Conservation (phyloP, 2,329 filamentous ascomycete genomes). For the Talaromyces sp. region DNA sequence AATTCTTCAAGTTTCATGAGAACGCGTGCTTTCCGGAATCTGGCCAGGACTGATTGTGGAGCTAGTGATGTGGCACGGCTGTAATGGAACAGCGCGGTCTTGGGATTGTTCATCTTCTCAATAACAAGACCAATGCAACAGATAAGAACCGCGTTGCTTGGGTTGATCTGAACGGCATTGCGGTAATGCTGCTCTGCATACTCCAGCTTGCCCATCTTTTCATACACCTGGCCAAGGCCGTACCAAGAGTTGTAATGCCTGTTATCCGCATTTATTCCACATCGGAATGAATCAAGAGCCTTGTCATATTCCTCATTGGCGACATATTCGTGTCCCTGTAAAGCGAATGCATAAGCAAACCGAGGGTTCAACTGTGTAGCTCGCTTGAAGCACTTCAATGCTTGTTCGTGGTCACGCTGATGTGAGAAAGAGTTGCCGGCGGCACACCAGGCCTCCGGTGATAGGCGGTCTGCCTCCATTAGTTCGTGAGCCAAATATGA, state of each 20-base stretch:
- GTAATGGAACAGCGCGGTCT: slow-evolving; percentile 75
- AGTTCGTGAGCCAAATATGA: slow-evolving; percentile 89
- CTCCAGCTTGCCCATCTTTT: slow-evolving; percentile 84
- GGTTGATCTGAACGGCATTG: slow-evolving; percentile 82
- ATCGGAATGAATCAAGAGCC: slow-evolving; percentile 78
- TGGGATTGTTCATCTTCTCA: slow-evolving; percentile 79
- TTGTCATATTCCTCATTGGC: slow-evolving; percentile 97
- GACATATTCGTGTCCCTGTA: slow-evolving; percentile 94
- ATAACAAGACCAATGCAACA: slow-evolving; percentile 88
- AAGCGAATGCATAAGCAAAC: slow-evolving; percentile 91
- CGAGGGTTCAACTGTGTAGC: slow-evolving; percentile 84
- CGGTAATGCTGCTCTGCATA: slow-evolving; percentile 90
- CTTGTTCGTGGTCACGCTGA: slow-evolving; percentile 88
- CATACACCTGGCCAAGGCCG: slow-evolving; percentile 73
- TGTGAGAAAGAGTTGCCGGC: slow-evolving; percentile 93
- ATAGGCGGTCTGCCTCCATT: slow-evolving; percentile 78
- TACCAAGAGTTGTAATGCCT: slow-evolving; percentile 99
- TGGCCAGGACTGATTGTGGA: slow-evolving; percentile 72
- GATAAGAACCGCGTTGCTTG: slow-evolving; percentile 85
- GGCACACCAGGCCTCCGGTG: slow-evolving; percentile 93
- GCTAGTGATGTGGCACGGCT: slow-evolving; percentile 75
- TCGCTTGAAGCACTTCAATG: slow-evolving; percentile 87
- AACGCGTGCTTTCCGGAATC: slow-evolving; percentile 88
- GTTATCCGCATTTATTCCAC: slow-evolving; percentile 76
- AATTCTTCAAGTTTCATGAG: slow-evolving; percentile 69